Evolutionary conservation across 1,139 yeast species (phyloP).

Genomic region (Geotrichum histeridarum): DNA sequence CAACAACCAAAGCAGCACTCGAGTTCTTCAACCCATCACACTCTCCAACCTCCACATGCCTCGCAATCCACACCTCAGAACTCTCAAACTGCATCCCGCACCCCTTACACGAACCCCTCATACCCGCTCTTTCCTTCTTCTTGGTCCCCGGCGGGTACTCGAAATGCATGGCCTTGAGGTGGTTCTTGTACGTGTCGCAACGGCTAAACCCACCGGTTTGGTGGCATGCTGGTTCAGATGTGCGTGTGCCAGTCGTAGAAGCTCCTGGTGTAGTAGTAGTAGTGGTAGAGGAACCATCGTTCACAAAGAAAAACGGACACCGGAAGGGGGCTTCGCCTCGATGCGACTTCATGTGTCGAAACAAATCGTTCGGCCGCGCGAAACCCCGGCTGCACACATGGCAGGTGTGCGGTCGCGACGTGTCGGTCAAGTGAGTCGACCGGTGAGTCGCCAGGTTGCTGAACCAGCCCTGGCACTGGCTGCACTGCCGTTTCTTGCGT

Average conservation of each 20-base stretch:
- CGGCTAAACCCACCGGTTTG: slow-evolving; percentile 78
- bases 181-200: slow-evolving; percentile 89
- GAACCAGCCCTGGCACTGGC: slow-evolving; percentile 69
- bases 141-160: slow-evolving; percentile 84
- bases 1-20: not conserved
- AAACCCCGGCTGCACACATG: slow-evolving; percentile 75
- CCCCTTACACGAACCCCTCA: slow-evolving; percentile 69
- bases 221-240: slow-evolving; percentile 47
- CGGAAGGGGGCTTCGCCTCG: slow-evolving; percentile 36
- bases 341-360: slow-evolving; percentile 80
- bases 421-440: slow-evolving; percentile 70
- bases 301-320: slow-evolving; percentile 32
- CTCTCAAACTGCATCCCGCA: slow-evolving; percentile 61
- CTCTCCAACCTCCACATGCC: slow-evolving; percentile 55
- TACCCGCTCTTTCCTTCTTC: slow-evolving; percentile 65
- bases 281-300: slow-evolving; percentile 2
- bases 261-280: slow-evolving; percentile 7
- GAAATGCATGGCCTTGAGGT: slow-evolving; percentile 82
- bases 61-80: slow-evolving; percentile 74
- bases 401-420: slow-evolving; percentile 46
- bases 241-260: slow-evolving; percentile 21
- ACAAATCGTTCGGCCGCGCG: slow-evolving; percentile 80
- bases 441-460: slow-evolving; percentile 82
- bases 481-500: slow-evolving; percentile 77
- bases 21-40: slow-evolving; percentile 27